A percentile compares a stretch with the other conserved stretches of the same genome.
Conservation (phyloP, 2,329 filamentous ascomycete genomes). For the Colletotrichum aenigma region DNA sequence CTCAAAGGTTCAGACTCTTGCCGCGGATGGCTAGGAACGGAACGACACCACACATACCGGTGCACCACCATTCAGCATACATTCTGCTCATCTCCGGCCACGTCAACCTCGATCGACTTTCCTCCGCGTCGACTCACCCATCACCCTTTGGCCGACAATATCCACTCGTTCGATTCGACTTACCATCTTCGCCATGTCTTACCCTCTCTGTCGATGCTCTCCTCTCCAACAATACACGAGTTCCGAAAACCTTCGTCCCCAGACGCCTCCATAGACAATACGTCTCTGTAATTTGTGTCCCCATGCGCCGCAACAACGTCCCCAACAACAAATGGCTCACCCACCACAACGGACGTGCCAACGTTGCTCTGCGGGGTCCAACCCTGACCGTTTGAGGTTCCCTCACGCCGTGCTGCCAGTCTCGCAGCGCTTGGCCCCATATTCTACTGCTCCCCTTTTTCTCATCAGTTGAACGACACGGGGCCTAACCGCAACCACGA, state of each 20-base stretch:
- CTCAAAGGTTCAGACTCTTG: not conserved
- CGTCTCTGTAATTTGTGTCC: not conserved
- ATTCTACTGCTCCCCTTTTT: not conserved
- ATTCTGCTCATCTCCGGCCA: not conserved
- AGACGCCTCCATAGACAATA: not conserved
- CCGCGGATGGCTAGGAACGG: not conserved
- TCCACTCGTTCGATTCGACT: not conserved
- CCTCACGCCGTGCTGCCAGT: not conserved
- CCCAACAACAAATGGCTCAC: not conserved
- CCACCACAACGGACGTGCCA: slow-evolving; percentile 5
- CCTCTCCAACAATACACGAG: not conserved
- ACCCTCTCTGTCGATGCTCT: not conserved
- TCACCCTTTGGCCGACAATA: not conserved
- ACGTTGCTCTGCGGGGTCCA: slow-evolving; percentile 11
- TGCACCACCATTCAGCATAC: not conserved
- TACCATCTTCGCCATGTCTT: not conserved
- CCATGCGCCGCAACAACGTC: not conserved
- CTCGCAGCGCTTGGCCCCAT: not conserved
- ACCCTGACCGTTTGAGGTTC: slow-evolving; percentile 7
- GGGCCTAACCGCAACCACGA: not conserved
- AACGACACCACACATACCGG: not conserved
- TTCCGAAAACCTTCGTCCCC: not conserved
- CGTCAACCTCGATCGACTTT: slow-evolving; percentile 10
- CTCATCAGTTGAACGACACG: not conserved
- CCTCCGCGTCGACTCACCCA: not conserved